Base-by-base conservation (phyloP, 495 filamentous ascomycete genomes). In the Amniculicola lignicola region DNA sequence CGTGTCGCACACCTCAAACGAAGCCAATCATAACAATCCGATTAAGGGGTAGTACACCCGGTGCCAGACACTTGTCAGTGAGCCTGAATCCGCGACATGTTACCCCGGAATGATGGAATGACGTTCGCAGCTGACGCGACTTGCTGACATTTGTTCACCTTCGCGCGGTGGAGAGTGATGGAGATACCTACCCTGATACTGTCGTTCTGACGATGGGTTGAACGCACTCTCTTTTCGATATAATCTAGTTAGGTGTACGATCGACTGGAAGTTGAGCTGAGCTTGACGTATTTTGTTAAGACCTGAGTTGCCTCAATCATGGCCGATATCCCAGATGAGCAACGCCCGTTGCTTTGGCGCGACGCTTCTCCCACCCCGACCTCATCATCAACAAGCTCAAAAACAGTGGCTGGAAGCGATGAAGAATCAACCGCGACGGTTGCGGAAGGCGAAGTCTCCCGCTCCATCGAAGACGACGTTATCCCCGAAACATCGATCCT, bases 401-500 rank as follows among this genome's bases (percentile, higher is more conserved):
- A 60, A 27, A 60, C 51, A 15, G 2, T 50, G 1, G 18, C 23
- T 9, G 57, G 38, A 45, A 48, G 21, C 41, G 52, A 52, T 33
- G 59, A 55, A 36, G 46, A 53, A 19, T 36, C 46, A 2, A 35
- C 25, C 40, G 46, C 9, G 10, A 55, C 51, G 16, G 22, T 47
- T 46, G 45, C 10, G 21, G 57, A 40, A 24, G 47, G 35, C 5
- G 37, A 40, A 18, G 37, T 62, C 2, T 35, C 46, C 2, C 68
- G 70, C 10, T 66, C 69, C 5, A 38, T 82, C 33, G 78, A 84
- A 52, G 69, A 81, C 57, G 75, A 84, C 65, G 78, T 84, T 25
- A 70, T 84, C 12, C 82, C 82, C 23, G 79, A 86, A 44, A 82
- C 82, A 2, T 80, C 85, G 0, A 75, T 75, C 0, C 66, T 79